Conservation (phyloP, 306 rosid species). For the Acacia acuminata region DNA sequence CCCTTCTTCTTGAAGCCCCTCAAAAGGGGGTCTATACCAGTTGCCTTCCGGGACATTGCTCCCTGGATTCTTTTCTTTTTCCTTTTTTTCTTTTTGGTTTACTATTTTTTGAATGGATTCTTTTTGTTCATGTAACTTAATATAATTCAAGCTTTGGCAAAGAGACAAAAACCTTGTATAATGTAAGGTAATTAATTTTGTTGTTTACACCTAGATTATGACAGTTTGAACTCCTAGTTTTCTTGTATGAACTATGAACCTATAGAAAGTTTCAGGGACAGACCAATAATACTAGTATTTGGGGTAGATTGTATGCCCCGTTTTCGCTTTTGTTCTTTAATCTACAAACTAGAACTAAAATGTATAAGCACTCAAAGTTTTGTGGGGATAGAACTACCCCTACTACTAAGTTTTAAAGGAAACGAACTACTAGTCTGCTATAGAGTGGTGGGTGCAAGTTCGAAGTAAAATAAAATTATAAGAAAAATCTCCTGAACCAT, state of each 20-base stretch:
- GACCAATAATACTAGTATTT: conserved; percentile 13
- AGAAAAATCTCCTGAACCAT: too few species aligned
- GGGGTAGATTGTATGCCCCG: neutral
- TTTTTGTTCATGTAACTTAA: conserved; percentile 61
- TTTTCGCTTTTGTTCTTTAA: neutral
- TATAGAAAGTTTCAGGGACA: neutral
- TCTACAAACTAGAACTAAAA: neutral
- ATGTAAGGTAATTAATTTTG: neutral
- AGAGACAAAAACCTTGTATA: neutral
- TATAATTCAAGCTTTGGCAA: neutral
- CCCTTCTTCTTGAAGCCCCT: conserved; percentile 48
- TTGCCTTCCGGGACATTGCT: conserved; percentile 33
- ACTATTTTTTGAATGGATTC: conserved; percentile 43
- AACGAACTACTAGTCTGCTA: neutral
- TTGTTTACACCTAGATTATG: conserved; percentile 46
- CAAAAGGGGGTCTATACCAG: conserved; percentile 35
- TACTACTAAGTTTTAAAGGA: neutral
- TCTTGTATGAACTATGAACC: conserved; percentile 37
- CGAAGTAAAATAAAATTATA: too few species aligned
- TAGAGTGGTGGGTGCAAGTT: too few species aligned
- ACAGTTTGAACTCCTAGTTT: conserved; percentile 23
- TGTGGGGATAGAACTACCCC: neutral
- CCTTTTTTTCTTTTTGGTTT: conserved; percentile 49
- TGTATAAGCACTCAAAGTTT: neutral
- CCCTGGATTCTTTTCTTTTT: conserved; percentile 56